These are phyloP conservation scores for Pittosporum tobira DNA, from an alignment of 129 eudicot species.

Conservation along the genomic window DNA sequence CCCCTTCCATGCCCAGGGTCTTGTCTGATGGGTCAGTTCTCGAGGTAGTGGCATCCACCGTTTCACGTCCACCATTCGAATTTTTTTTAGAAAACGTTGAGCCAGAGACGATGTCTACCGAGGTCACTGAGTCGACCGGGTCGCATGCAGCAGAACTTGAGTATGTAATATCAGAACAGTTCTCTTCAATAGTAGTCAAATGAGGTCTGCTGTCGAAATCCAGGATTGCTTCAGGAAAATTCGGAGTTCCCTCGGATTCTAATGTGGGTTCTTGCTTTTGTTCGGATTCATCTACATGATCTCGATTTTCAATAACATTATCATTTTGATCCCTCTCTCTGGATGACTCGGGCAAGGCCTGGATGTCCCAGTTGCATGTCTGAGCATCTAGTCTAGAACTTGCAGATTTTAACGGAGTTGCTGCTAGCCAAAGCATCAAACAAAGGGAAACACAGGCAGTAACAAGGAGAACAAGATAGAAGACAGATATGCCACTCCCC, in stretches of 20 bases:
- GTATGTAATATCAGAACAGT: conserved; percentile 19
- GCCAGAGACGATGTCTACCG: conserved; percentile 11
- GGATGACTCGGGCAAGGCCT: conserved; percentile 17
- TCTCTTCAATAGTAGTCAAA: conserved; percentile 42
- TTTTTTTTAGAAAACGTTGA: conserved; percentile 4
- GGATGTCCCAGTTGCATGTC: conserved; percentile 34
- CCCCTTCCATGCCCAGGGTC: conserved; percentile 42
- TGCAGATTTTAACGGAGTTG: conserved; percentile 71
- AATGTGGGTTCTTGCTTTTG: conserved; percentile 23
- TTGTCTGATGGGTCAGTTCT: conserved; percentile 32
- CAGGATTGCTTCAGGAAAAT: conserved; percentile 38
- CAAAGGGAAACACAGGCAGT: conserved; percentile 43
- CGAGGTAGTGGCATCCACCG: conserved; percentile 4
- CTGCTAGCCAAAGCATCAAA: conserved; percentile 69
- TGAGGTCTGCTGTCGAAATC: conserved; percentile 36
- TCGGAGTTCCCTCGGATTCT: conserved; percentile 17
- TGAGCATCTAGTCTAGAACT: conserved; percentile 34
- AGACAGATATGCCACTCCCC: conserved; percentile 35
- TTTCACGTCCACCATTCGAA: conserved; percentile 27
- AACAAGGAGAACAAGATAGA: conserved; percentile 42
- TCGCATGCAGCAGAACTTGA: conserved; percentile 15
- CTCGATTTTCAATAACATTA: conserved; percentile 19
- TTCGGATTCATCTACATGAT: conserved; percentile 19
- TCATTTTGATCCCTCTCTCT: conserved; percentile 23
- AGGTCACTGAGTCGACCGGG: conserved; percentile 23